Base-by-base conservation (phyloP, 805 yeast species). In the Saccharomycopsis sp. region DNA sequence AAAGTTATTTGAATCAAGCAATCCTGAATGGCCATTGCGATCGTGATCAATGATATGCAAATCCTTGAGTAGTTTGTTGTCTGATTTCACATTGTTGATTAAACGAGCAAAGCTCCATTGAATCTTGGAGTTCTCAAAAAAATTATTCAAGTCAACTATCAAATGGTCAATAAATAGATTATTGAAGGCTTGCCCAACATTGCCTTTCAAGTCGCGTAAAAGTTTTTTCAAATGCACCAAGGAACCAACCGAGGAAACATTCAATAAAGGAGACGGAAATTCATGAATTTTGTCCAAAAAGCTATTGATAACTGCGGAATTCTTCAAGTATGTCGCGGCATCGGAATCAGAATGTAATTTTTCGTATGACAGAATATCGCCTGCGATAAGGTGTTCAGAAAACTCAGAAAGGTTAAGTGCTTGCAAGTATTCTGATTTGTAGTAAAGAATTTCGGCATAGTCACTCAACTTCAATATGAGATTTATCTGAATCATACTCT, bases 161-260 rank as follows among this genome's bases (percentile, higher is more conserved):
- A 91, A 71, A 34, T 77, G 64, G 23, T 79, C 78, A 5, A 79
- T 74, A 65, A 91, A 83, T 51, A 80, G 72, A 23, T 78, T 73
- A 4, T 84, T 79, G 63, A 83, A 87, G n/a, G 84, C 80, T 44
- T 78, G 80, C 15, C 94, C 91, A 54, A 89, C 84, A 50, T 80
- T 83, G n/a, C 76, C 71, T 53, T 85, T 79, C 64, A 90, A 70
- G 24, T 73, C 75, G 14, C 77, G 72, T 37, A 91, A 71, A 48
- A 79, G 76, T 52, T 80, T 82, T 53, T 80, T 76, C 15, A 85
- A 67, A 37, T 65, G 37, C 3, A 23, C 21, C 2, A 61, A 34
- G 20, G 62, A 53, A 8, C 52, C 34, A 4, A 59, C 76, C 71
- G 2, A 68, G 64, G 24, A 85, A 69, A 2, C 85, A 88, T 0